Conservation (phyloP, 106 monocot species). For the Allium fistulosum region DNA sequence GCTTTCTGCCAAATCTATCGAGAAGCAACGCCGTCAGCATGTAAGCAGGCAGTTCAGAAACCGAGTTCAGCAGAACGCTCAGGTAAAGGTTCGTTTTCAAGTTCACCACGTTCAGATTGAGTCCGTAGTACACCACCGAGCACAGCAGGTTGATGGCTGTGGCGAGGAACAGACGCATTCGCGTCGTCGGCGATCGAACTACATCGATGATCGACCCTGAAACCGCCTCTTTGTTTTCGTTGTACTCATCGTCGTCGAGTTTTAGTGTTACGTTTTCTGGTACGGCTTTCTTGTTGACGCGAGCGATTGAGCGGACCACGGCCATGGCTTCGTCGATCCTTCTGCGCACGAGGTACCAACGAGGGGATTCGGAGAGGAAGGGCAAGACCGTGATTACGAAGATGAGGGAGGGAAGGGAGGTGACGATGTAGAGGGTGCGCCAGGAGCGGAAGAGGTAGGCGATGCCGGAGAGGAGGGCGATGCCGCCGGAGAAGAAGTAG, state of each 20-base stretch:
- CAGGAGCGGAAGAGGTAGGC: conserved; percentile 58
- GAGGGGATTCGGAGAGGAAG: conserved; percentile 79
- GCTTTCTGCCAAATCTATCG: conserved; percentile 52
- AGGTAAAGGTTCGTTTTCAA: conserved; percentile 71
- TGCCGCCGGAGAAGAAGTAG: conserved; percentile 93
- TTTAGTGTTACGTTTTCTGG: conserved; percentile 24
- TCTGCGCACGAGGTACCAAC: conserved; percentile 84
- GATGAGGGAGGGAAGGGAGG: conserved; percentile 69
- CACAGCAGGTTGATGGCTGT: conserved; percentile 51
- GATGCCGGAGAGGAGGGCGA: conserved; percentile 41
- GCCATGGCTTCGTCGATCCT: conserved; percentile 30
- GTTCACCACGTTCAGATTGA: conserved; percentile 89
- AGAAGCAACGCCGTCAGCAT: conserved; percentile 42
- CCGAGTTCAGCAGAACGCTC: conserved; percentile 57
- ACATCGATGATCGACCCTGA: conserved; percentile 57
- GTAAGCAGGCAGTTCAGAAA: conserved; percentile 74
- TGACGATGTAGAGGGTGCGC: conserved; percentile 55
- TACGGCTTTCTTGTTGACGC: conserved; percentile 25
- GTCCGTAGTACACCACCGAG: conserved; percentile 78
- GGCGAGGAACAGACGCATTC: conserved; percentile 45
- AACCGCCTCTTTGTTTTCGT: neutral
- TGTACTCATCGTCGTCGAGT: conserved; percentile 29
- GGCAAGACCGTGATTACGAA: conserved; percentile 51
- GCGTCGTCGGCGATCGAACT: conserved; percentile 33
- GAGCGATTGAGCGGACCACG: conserved; percentile 43